These are phyloP conservation scores for Phoma sp. DNA, from an alignment of 2,329 filamentous ascomycete species.

Conservation along the genomic window DNA sequence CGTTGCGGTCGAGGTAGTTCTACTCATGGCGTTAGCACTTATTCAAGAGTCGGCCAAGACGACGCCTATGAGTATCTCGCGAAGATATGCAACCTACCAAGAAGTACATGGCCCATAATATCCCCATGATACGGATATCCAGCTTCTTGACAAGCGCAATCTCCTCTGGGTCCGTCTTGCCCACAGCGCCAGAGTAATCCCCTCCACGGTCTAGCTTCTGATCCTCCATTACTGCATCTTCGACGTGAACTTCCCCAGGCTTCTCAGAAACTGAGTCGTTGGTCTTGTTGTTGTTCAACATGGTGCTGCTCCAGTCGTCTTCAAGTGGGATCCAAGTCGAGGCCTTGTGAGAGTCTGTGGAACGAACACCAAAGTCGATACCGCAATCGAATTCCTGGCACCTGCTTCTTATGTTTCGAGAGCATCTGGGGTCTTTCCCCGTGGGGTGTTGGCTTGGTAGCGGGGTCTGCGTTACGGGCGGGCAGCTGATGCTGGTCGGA, in stretches of 20 bases:
- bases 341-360: not conserved
- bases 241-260: not conserved
- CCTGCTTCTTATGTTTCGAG: slow-evolving; percentile 1
- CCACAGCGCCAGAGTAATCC: slow-evolving; percentile 33
- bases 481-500: not conserved
- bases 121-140: slow-evolving; percentile 34
- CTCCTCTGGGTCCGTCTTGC: slow-evolving; percentile 33
- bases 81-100: slow-evolving; percentile 18
- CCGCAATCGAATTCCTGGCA: not conserved
- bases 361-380: not conserved
- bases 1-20: slow-evolving; percentile 61
- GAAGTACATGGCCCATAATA: slow-evolving; percentile 49
- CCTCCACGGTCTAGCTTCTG: slow-evolving; percentile 3
- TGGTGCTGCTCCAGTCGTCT: not conserved
- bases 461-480: not conserved
- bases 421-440: not conserved
- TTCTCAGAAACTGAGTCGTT: slow-evolving; percentile 1
- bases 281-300: not conserved
- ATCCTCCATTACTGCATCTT: not conserved
- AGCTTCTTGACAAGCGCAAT: slow-evolving; percentile 37
- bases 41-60: not conserved
- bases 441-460: slow-evolving; percentile 2
- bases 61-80: too few relatives aligned
- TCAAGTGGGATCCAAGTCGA: not conserved
- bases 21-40: not conserved